Percentiles rank a stretch among this genome's conserved stretches.
Conservation (phyloP, 257 asterid species). For the Petrea volubilis region DNA sequence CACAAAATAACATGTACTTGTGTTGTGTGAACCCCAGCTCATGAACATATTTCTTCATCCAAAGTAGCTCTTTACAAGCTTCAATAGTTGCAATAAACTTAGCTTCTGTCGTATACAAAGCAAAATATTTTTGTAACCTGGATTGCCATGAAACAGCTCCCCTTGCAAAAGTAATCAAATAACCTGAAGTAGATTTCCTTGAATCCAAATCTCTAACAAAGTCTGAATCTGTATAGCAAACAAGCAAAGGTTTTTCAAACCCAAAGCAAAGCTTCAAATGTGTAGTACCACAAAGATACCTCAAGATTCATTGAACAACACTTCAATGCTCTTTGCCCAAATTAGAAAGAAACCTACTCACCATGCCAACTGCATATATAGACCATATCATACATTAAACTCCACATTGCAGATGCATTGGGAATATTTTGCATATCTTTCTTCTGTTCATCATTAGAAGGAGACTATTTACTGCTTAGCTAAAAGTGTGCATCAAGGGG, state of each 20-base stretch:
- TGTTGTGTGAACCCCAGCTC: neutral
- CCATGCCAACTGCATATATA: neutral
- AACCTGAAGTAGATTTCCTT: no score
- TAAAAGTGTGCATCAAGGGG: neutral
- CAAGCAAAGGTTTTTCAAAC: neutral
- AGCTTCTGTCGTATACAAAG: neutral
- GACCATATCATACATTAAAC: neutral
- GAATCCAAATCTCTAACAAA: neutral
- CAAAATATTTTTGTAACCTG: neutral
- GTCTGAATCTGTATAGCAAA: neutral
- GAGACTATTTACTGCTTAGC: neutral
- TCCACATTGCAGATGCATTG: neutral
- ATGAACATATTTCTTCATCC: neutral
- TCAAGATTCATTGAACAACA: neutral
- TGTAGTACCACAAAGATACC: neutral
- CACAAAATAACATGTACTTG: no score
- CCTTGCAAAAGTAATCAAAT: neutral
- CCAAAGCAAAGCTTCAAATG: neutral
- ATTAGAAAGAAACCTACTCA: neutral
- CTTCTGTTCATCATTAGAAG: neutral
- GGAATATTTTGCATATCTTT: neutral
- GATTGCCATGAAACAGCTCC: neutral
- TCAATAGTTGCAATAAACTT: neutral
- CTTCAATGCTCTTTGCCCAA: neutral
- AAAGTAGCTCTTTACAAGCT: no score